Evolutionary conservation across 208 protist genomes (phyloP), one percentile per base, ranked within the genome.

Genomic region (Angomonas ambiguus): DNA sequence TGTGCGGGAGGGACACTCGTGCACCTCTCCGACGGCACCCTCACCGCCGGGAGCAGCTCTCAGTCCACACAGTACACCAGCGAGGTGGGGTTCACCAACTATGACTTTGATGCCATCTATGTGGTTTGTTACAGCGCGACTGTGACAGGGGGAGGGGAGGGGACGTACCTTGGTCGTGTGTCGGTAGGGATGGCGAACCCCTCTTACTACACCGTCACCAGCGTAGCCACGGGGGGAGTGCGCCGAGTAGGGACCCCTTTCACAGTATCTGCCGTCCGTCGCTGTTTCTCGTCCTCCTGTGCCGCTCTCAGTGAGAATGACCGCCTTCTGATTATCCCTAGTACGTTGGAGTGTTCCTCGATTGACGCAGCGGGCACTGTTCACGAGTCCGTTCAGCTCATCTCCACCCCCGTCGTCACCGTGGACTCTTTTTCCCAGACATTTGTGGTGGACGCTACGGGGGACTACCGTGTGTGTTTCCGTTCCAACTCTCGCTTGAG

Each of bases 401-500:
- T 82, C 51, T 28, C 62, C 53, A 62, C 53, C 24, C 24, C 82
- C 25, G 35, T 48, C 32, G 38, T 25, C 22, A 71, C 64, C 55
- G 74, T 69, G 48, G 42, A 72, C 16, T 72, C 66, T 1, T 88
- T 83, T 64, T 49, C 64, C 22, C 83, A 80, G 34, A 45, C 48
- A 56, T 82, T 93, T 41, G 88, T 94, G 16, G 82, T 88, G 0
- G 75, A 85, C 61, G 56, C 18, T 10, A 66, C 18, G 2, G 91
- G 86, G n/a, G 71, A 65, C 45, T 96, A 93, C 72, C 83, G 82
- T 63, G 80, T 96, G 51, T 96, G 91, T 74, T 96, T 92, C 75
- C 67, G 76, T 6, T 51, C 85, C 38, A 62, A 59, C 35, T 62
- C 56, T 45, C 65, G 55, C n/a, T 35, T 49, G 4, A 53, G 53